Evolutionary conservation across 768 basidiomycete species (phyloP), one percentile per base, ranked within the genome.

Genomic region (Favolaschia claudopus): DNA sequence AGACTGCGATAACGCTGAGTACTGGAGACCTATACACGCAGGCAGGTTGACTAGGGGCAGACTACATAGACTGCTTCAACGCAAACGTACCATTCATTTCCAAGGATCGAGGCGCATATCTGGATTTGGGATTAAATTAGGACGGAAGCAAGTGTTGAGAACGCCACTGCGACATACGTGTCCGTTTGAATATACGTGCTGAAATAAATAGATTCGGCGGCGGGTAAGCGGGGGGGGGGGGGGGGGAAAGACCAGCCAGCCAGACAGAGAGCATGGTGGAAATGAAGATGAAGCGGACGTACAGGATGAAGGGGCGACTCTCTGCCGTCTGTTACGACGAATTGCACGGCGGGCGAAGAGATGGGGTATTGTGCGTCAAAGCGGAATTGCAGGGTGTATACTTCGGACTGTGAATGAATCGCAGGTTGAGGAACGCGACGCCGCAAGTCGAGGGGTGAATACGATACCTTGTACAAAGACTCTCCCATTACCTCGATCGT

Each of bases 21-120:
- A 93, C 92, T 0, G 92, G 93, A 10, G 91, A 60, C 86, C 87
- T 87, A 88, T 43, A 85, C 86, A 52, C 13, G 17, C 19, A 13
- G 34, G 3, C 22, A 53, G 22, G 20, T 36, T 55, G 36, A 45
- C 43, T 55, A 63, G 43, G 52, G 31, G 43, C n/a, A 15, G 39
- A 25, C 5, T 5, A 28, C 22, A 24, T 45, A 33, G 27, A 29
- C n/a, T n/a, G n/a, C 13, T 14, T 25, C 36, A 17, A 44, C 14
- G 14, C 7, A 25, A 15, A 25, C 48, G 34, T 20, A 92, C 93
- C 93, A 95, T 63, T 94, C 93, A 65, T 84, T 89, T 25, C 92
- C 94, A 8, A 96, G 85, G 55, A 96, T 94, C 14, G 91, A 93
- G 9, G 91, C 92, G 69, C 93, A 95, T 65, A 95, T 95, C 89